Conservation (phyloP, 2,329 filamentous ascomycete species). For the Colletotrichum simmondsii region DNA sequence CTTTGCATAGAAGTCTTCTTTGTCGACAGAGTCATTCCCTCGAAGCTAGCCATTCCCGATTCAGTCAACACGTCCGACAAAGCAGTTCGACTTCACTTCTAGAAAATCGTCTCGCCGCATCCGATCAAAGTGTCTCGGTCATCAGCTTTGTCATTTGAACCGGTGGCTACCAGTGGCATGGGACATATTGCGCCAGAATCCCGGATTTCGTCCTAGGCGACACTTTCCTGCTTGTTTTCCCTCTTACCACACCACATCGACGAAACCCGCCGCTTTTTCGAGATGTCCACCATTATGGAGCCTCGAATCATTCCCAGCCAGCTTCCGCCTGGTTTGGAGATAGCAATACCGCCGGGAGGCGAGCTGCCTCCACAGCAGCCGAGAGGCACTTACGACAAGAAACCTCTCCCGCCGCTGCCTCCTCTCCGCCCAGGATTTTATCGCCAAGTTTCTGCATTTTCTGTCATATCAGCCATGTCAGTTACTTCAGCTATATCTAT, state of each 20-base stretch:
- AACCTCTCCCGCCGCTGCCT: conserved; percentile 41
- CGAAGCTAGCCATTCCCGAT: conserved; percentile 27
- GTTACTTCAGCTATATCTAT: neutral
- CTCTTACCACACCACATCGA: neutral
- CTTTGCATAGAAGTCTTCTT: conserved; percentile 13
- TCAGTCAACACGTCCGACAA: conserved; percentile 14
- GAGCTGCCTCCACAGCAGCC: conserved; percentile 36
- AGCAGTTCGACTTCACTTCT: conserved; percentile 26
- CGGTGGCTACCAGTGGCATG: conserved; percentile 28
- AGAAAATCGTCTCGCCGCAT: conserved; percentile 28
- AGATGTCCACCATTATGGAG: conserved; percentile 22
- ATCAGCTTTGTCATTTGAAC: conserved; percentile 24
- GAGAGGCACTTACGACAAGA: conserved; percentile 38
- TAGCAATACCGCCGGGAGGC: conserved; percentile 34
- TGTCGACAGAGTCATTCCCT: conserved; percentile 24
- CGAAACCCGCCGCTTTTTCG: neutral
- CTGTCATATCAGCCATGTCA: conserved; percentile 10
- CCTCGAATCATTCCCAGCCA: conserved; percentile 28
- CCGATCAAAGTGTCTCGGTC: conserved; percentile 16
- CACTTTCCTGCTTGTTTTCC: neutral
- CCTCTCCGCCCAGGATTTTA: conserved; percentile 9
- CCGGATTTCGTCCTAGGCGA: conserved; percentile 21
- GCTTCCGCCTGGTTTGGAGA: conserved; percentile 35
- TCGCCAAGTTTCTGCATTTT: conserved; percentile 21
- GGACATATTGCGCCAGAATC: conserved; percentile 32